Conservation (phyloP, 2,329 filamentous ascomycete species). For the Trichophyton schoenleinii region DNA sequence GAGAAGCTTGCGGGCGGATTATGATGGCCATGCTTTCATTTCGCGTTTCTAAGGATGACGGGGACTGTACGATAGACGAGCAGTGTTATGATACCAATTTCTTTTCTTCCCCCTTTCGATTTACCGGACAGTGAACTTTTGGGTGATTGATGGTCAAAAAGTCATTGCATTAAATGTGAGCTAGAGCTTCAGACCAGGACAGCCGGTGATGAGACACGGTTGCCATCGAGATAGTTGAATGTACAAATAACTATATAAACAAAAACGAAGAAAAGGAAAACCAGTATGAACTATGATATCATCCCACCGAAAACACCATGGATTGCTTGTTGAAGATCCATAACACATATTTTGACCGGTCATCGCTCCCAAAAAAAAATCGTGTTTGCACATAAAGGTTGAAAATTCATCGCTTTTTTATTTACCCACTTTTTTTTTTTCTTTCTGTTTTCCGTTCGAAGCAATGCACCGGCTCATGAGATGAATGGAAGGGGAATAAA, state of each 20-base stretch:
- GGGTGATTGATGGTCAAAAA: not conserved
- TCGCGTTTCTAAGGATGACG: not conserved
- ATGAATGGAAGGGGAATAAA: not conserved
- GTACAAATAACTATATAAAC: not conserved
- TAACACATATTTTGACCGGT: constrained; percentile 8
- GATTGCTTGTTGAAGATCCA: constrained; percentile 18
- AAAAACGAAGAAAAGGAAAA: not conserved
- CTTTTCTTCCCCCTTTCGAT: not conserved
- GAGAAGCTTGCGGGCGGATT: not conserved
- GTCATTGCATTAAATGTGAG: not conserved
- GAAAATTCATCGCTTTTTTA: constrained; percentile 13
- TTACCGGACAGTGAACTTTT: not conserved
- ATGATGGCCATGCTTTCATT: not conserved
- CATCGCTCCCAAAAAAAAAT: constrained; percentile 11
- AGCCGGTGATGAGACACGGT: constrained; percentile 9
- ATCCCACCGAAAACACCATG: constrained; percentile 12
- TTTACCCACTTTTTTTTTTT: constrained; percentile 5
- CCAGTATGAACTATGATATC: not conserved
- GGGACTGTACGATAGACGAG: not conserved
- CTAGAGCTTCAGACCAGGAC: constrained; percentile 2
- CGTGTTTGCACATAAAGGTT: constrained; percentile 11
- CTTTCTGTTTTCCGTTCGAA: constrained; percentile 5
- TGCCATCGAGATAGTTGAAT: constrained; percentile 1
- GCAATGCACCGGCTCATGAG: constrained; percentile 1
- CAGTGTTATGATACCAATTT: not conserved